phyloP scores from a whole-genome alignment of 1,284 basidiomycete genomes.

The Cutaneotrichosporon sp. region DNA sequence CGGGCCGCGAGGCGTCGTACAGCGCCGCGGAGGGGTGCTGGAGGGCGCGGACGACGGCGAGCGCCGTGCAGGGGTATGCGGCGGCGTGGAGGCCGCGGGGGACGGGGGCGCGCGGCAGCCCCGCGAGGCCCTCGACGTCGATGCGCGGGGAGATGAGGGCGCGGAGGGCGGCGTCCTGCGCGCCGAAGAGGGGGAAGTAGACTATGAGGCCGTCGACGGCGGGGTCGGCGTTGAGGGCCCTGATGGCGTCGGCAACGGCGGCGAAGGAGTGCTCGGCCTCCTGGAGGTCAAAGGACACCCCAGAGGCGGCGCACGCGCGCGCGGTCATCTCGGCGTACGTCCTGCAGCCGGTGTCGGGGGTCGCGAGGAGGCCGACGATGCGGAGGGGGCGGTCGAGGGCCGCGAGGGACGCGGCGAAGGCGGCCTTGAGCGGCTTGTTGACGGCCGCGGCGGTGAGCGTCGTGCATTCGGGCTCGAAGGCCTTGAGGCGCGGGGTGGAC shows the following conservation, averaged over 20 bases:
- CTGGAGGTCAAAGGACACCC: conserved; percentile 25
- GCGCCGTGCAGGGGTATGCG: conserved; percentile 37
- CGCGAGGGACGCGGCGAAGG: conserved; percentile 12
- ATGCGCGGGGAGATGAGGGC: conserved; percentile 30
- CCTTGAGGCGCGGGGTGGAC: conserved; percentile 17
- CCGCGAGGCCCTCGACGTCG: conserved; percentile 37
- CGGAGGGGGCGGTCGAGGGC: conserved; percentile 24
- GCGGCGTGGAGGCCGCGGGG: conserved; percentile 13
- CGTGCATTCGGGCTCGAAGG: conserved; percentile 5
- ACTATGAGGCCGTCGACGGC: conserved; percentile 33
- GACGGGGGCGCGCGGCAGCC: conserved; percentile 12
- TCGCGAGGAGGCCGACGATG: conserved; percentile 37
- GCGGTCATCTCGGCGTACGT: conserved; percentile 34
- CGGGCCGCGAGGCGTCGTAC: conserved; percentile 10
- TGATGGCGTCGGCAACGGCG: conserved; percentile 18
- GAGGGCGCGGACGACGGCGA: conserved; percentile 33
- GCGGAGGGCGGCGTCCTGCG: conserved; percentile 30
- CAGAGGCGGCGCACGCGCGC: conserved; percentile 21
- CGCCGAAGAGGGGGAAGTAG: conserved; percentile 32
- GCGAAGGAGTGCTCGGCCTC: conserved; percentile 18
- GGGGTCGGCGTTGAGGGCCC: conserved; percentile 25
- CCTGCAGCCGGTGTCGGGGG: conserved; percentile 30
- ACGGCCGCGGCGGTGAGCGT: conserved; percentile 16
- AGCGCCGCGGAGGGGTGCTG: conserved; percentile 20
- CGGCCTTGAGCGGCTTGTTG: conserved; percentile 18